Base-by-base conservation (phyloP, 2,329 filamentous ascomycete genomes). In the Penicillium concentricum region DNA sequence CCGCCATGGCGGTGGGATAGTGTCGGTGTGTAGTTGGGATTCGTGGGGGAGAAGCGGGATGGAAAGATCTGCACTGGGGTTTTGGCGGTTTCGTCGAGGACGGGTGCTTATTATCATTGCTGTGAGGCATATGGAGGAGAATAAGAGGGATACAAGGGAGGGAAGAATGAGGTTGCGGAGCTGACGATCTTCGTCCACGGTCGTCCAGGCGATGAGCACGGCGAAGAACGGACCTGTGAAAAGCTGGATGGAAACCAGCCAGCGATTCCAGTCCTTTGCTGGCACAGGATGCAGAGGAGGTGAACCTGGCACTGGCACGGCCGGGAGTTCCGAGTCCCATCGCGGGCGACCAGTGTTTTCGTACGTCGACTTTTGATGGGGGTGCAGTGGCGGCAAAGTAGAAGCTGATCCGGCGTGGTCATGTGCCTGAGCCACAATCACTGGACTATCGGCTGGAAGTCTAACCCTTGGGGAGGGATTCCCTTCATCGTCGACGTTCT, bases 181-280 rank as follows among this genome's bases (percentile, higher is more conserved):
- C 1, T 83, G 78, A 30, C 79, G 73, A n/a, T 83, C 79, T 45
- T 82, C 73, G 45, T 89, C 86, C 30, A 88, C 79, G 54, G 74
- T 73, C 9, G 71, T 73, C 77, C 77, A 96, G 20, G 91, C 72
- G 30, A 96, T 85, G 18, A 91, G 71, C 1, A 90, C 83, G 43
- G 92, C 85, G 73, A 97, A 96, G 22, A 94, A 74, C 0, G 94
- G 94, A 0, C 92, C 91, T 0, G 89, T 90, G 70, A 97, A 92
- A 47, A 94, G 82, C 68, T 99, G 95, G 10, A 94, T 74, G 13
- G 87, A 84, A 13, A 96, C 84, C 4, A 99, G 84, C 93, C 94
- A 99, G 51, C 92, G 85, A 67, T 92, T 96, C 92, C 94, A 97
- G 30, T 86, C 81, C 53, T 82, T 81, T 22, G 20, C 15, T 24